Evolutionary conservation across 1,284 basidiomycete genomes (phyloP).

Genomic region (Malassezia restricta): DNA sequence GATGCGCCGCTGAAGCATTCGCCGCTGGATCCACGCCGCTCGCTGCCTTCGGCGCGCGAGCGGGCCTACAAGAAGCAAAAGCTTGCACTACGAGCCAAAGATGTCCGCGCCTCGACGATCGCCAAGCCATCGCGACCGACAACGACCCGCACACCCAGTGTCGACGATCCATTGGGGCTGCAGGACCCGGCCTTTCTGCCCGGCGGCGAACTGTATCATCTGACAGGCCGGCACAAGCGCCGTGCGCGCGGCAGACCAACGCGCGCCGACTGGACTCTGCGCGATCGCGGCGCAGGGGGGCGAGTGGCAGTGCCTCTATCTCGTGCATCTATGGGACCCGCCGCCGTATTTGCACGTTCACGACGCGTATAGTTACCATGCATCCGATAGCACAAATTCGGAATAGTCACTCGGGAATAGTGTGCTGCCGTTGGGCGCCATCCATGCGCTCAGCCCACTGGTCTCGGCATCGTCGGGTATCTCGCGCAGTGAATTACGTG

Average conservation of each 20-base stretch:
- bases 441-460: background rate
- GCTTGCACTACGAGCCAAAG: slow-evolving; percentile 9
- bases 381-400: slow-evolving; percentile 15
- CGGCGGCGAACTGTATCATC: slow-evolving; percentile 24
- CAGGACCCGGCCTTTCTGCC: slow-evolving; percentile 35
- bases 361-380: slow-evolving; percentile 7
- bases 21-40: slow-evolving; percentile 18
- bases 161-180: slow-evolving; percentile 36
- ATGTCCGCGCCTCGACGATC: slow-evolving; percentile 6
- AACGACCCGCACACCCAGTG: background rate
- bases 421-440: background rate
- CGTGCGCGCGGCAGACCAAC: background rate
- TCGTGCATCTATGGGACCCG: background rate
- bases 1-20: slow-evolving; percentile 18
- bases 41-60: slow-evolving; percentile 24
- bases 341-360: background rate
- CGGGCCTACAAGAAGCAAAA: slow-evolving; percentile 29
- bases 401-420: slow-evolving; percentile 14
- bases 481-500: no score
- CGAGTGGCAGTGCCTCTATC: slow-evolving; percentile 6
- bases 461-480: no score
- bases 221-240: background rate
- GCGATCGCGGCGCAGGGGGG: slow-evolving; percentile 10
- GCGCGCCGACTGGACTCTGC: background rate
- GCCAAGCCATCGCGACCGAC: slow-evolving; percentile 1